Evolutionary conservation across 2,329 filamentous ascomycete species (phyloP).

Genomic region (Penicillium sp.): DNA sequence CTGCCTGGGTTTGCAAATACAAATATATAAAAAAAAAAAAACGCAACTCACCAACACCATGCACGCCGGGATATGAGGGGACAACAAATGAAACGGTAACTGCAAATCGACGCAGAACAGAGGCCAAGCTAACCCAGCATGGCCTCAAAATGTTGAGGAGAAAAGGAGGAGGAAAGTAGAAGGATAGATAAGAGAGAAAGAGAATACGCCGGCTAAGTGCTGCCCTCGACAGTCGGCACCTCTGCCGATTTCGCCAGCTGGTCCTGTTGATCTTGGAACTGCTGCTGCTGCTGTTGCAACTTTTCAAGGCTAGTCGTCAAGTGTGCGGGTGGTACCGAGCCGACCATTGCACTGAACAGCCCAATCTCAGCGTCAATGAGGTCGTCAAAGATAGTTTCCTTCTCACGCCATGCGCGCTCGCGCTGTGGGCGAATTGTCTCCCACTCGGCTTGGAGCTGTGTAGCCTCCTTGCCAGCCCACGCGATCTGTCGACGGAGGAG

Average conservation of each 20-base stretch:
- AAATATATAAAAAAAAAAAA: neutral
- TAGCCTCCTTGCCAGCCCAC: conserved; percentile 49
- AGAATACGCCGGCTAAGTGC: conserved; percentile 3
- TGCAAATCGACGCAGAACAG: neutral
- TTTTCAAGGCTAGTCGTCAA: conserved; percentile 25
- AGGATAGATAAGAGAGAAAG: neutral
- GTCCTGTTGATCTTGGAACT: conserved; percentile 24
- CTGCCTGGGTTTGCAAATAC: neutral
- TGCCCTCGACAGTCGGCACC: conserved; percentile 8
- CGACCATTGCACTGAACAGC: conserved; percentile 34
- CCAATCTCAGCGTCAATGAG: conserved; percentile 44
- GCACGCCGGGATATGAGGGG: conserved; percentile 6
- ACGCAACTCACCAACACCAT: conserved; percentile 6
- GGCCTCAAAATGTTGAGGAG: no score
- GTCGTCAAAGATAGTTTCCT: conserved; percentile 47
- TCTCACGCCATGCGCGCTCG: conserved; percentile 43
- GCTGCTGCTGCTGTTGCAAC: conserved; percentile 24
- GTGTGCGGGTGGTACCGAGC: conserved; percentile 9
- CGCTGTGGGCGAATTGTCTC: conserved; percentile 39
- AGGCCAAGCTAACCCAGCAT: neutral
- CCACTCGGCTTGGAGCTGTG: conserved; percentile 42
- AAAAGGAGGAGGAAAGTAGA: neutral
- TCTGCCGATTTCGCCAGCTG: conserved; percentile 18
- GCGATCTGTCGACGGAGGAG: conserved; percentile 49
- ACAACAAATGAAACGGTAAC: neutral